Evolutionary conservation across 306 rosid species (phyloP).

Genomic region (Oemleria cerasiformis): DNA sequence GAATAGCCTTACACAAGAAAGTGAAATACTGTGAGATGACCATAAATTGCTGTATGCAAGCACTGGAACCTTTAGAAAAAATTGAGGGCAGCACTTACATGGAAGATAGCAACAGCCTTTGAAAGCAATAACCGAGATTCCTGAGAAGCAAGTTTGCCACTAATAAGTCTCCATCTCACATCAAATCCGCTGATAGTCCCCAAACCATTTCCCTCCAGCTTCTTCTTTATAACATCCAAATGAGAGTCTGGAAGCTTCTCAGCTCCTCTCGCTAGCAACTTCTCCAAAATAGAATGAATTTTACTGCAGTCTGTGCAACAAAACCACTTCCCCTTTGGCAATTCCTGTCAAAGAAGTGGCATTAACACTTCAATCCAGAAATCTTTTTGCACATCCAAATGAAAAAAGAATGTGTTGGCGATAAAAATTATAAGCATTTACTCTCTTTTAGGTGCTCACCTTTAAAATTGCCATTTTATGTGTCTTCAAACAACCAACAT

Average conservation of each 20-base stretch:
- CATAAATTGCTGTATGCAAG: neutral
- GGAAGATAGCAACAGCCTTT: slow-evolving; percentile 83
- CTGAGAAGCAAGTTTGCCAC: slow-evolving; percentile 80
- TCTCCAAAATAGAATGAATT: slow-evolving; percentile 73
- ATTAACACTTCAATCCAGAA: slow-evolving; percentile 20
- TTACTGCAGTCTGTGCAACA: slow-evolving; percentile 76
- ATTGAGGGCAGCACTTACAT: slow-evolving; percentile 43
- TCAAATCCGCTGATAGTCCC: slow-evolving; percentile 55
- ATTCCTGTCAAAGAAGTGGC: slow-evolving; percentile 56
- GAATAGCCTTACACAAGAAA: neutral
- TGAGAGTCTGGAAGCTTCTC: slow-evolving; percentile 79
- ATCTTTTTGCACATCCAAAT: slow-evolving; percentile 19
- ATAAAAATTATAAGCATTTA: slow-evolving; percentile 17
- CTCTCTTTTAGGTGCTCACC: slow-evolving; percentile 40
- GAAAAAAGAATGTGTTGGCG: slow-evolving; percentile 6
- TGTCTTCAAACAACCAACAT: slow-evolving; percentile 93
- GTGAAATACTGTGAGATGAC: neutral
- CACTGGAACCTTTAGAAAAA: slow-evolving; percentile 7
- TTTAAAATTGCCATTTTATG: slow-evolving; percentile 92
- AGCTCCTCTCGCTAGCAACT: slow-evolving; percentile 56
- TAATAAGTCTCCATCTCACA: slow-evolving; percentile 85
- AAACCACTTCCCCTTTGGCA: slow-evolving; percentile 94
- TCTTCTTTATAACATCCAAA: slow-evolving; percentile 63
- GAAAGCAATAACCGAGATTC: slow-evolving; percentile 82
- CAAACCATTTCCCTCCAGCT: slow-evolving; percentile 57